Evolutionary conservation across 371 early-diverging fungal species (phyloP).

Genomic region (Mucor indicus): DNA sequence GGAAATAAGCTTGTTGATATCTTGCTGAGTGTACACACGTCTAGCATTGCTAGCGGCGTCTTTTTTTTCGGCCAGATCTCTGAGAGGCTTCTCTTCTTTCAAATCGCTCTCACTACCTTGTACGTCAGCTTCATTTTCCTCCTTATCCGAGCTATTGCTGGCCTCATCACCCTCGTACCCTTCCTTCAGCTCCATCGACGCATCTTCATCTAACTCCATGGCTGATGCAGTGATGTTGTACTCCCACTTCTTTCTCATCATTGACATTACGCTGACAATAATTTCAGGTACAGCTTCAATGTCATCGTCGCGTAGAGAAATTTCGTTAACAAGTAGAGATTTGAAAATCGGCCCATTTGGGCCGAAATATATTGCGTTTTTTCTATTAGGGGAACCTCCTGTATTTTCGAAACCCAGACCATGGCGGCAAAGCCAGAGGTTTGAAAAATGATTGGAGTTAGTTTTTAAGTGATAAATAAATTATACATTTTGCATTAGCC

Average conservation of each 20-base stretch:
- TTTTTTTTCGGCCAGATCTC: slow-evolving; percentile 11
- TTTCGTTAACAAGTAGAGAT: slow-evolving; percentile 13
- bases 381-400: no score
- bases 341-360: no score
- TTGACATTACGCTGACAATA: slow-evolving; percentile 13
- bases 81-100: slow-evolving; percentile 17
- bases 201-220: slow-evolving; percentile 14
- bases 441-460: no score
- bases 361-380: no score
- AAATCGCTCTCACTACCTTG: slow-evolving; percentile 4
- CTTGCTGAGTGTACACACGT: slow-evolving; percentile 8
- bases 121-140: slow-evolving; percentile 1
- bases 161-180: no score
- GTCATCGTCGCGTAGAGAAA: slow-evolving; percentile 10
- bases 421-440: no score
- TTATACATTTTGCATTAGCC: no score
- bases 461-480: no score
- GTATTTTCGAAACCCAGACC: no score
- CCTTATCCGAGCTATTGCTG: slow-evolving; percentile 4
- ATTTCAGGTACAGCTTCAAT: slow-evolving; percentile 9
- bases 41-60: slow-evolving; percentile 4
- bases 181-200: slow-evolving; percentile 5
- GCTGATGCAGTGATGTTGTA: slow-evolving; percentile 8
- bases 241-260: slow-evolving; percentile 13
- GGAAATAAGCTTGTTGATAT: slow-evolving; percentile 5